A percentile compares a stretch with the other conserved stretches of the same genome.
Conservation (phyloP, 345 rosid genomes). For the Eucalyptus regnans region DNA sequence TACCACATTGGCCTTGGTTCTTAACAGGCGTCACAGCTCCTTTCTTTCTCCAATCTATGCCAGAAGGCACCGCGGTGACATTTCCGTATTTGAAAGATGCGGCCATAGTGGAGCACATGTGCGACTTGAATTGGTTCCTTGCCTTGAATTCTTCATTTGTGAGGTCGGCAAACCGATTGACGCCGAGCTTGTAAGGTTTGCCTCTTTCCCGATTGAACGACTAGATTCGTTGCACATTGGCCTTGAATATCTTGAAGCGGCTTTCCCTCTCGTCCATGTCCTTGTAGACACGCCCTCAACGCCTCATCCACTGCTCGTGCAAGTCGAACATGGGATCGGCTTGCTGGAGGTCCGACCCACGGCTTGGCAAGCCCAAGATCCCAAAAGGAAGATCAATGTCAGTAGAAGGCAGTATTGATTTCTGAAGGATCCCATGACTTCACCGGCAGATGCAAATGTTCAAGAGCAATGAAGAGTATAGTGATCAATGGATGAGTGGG, state of each 20-base stretch:
- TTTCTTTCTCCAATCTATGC: slow-evolving; percentile 39
- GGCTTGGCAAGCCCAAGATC: background rate
- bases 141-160: slow-evolving; percentile 29
- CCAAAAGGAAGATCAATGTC: background rate
- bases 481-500: background rate
- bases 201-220: slow-evolving; percentile 8
- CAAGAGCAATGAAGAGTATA: background rate
- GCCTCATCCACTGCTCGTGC: slow-evolving; percentile 18
- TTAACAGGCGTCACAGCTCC: slow-evolving; percentile 42
- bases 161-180: slow-evolving; percentile 34
- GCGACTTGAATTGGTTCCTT: slow-evolving; percentile 20
- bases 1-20: slow-evolving; percentile 50
- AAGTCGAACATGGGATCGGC: background rate
- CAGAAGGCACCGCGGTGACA: slow-evolving; percentile 1
- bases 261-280: slow-evolving; percentile 10
- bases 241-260: slow-evolving; percentile 23
- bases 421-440: background rate
- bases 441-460: background rate
- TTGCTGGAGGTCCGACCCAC: background rate
- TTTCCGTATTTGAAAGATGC: slow-evolving; percentile 21
- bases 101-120: slow-evolving; percentile 3
- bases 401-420: background rate
- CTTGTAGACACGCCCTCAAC: slow-evolving; percentile 10
- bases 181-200: slow-evolving; percentile 28
- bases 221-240: slow-evolving; percentile 18